Base-by-base conservation (phyloP, 2,329 filamentous ascomycete genomes). In the Hymenoscyphus albidus region DNA sequence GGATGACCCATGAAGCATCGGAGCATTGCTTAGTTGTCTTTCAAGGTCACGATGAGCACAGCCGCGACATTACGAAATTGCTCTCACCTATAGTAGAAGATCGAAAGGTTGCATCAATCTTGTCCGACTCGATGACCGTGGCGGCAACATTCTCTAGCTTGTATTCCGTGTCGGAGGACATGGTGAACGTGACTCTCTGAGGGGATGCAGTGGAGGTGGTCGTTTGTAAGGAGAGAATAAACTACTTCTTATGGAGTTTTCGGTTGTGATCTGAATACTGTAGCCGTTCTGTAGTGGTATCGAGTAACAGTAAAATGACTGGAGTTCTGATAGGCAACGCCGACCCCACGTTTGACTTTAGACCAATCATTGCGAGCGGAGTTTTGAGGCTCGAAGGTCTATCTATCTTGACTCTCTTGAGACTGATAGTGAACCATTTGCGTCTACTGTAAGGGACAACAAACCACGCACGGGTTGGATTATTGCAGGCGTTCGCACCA, bases 61-160 rank as follows among this genome's bases (percentile, higher is more conserved):
- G 18, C 22, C 13, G 18, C 10, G 9, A 27, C 9, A 54, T 54
- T 54, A 54, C 48, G 18, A 35, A 32, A 31, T 60, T 63, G 62
- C 57, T 77, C 83, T 71, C 74, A 88, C 86, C 86, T 70, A 88
- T 87, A 72, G 79, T 83, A 74, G 77, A 84, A 18, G 85, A 87
- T 62, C 83, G 81, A 72, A 89, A 88, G 35, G 83, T 85, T 70
- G 77, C 78, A 75, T 88, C 85, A 67, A 88, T 88, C 64, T 84
- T 79, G 12, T 82, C 80, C 27, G 84, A 76, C 40, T 80, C 75
- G 61, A 88, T 74, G 5, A 73, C 72, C 13, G 80, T 82, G 48
- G 79, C 82, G 70, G 80, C 74, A 72, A 87, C 80, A 68, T 79
- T 73, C 66, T 85, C 83, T n/a, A 87, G 77, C 71, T 82, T 80